Evolutionary conservation across 2,329 filamentous ascomycete genomes (phyloP).

Genomic region (Apiospora malaysiana): DNA sequence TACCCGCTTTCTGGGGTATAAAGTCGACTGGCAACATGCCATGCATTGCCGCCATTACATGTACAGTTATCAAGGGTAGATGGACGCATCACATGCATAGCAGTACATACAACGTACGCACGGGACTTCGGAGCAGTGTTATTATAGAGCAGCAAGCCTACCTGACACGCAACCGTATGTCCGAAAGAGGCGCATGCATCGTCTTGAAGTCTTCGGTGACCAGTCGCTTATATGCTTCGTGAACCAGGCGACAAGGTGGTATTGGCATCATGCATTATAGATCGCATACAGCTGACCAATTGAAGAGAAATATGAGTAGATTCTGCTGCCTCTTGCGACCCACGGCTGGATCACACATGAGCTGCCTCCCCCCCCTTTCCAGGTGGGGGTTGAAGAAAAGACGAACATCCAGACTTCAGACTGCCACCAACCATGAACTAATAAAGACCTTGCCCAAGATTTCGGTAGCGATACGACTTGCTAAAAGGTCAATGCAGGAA

Average conservation of each 20-base stretch:
- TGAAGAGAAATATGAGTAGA: neutral
- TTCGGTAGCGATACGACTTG: neutral
- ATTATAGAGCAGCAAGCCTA: neutral
- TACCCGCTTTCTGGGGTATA: neutral
- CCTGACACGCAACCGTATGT: neutral
- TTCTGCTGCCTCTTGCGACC: neutral
- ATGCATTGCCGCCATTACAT: neutral
- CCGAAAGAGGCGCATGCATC: neutral
- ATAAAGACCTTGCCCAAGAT: neutral
- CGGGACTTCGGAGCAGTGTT: neutral
- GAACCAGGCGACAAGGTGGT: neutral
- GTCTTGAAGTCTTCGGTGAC: neutral
- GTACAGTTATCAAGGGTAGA: neutral
- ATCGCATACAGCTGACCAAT: neutral
- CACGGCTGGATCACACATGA: neutral
- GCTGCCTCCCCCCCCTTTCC: neutral
- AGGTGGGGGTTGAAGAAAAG: too few species aligned
- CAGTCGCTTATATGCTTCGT: neutral
- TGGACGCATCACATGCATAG: neutral
- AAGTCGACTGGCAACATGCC: neutral
- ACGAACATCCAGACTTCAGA: neutral
- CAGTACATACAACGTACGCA: too few species aligned
- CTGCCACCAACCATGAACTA: neutral
- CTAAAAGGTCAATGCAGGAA: neutral
- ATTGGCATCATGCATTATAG: neutral